Base-by-base conservation (phyloP, 257 asterid species). In the Ligustrum vulgare region DNA sequence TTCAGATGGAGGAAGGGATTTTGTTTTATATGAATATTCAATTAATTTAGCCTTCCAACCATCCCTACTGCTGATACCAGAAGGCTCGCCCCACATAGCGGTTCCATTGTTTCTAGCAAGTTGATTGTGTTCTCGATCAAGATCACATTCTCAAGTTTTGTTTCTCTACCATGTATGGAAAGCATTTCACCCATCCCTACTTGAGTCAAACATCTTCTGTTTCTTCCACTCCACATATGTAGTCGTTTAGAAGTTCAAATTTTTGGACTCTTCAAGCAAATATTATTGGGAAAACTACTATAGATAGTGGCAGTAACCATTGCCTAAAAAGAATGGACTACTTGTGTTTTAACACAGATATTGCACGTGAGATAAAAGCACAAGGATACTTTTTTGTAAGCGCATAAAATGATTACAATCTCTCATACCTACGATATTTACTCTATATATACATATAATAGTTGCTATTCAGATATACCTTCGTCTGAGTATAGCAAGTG, bases 141-240 rank as follows among this genome's bases (percentile, higher is more conserved):
- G 79, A 67, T 63, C 28, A 75, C 71, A 70, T 77, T 71, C 56
- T 72, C 63, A n/a, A 36, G 77, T 74, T 39, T 81, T 64, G 71
- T 69, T 82, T 79, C 86, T 76, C 66, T 84, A 72, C 82, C 91
- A 25, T 91, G 86, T 28, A 83, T 69, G 31, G 89, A 77, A 76
- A 95, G 97, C 97, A 90, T 89, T 86, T 93, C 97, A 67, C 91
- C 97, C 36, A 95, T 69, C 90, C 76, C 63, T 94, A 89, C 75
- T 86, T 87, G 31, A 64, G 68, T 28, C 1, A 28, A 28, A 28
- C 31, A 28, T 28, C 31, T 28, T 28, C 31, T 28, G 1, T 28
- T 28, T 28, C 31, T 28, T 28, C 31, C 31, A 28, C 31, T 28
- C 31, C 31, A 28, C 31, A 28, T 28, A 28, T 28, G 1, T 28